These are phyloP conservation scores for Escovopsis sp. DNA, from an alignment of 2,329 filamentous ascomycete species.

Conservation along the genomic window DNA sequence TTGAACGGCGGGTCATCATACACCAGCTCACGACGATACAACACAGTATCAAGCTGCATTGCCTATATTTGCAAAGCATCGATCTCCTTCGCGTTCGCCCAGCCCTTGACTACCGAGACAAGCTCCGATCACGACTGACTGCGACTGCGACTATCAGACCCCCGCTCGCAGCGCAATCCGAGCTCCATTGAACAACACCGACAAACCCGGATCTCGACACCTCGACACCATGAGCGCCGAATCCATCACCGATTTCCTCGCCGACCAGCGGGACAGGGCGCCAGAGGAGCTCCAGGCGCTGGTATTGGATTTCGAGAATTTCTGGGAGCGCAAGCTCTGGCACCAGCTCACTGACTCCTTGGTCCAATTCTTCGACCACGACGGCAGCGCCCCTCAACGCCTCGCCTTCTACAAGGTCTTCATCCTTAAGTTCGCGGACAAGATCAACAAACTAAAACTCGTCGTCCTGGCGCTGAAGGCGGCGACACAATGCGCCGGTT, in stretches of 20 bases:
- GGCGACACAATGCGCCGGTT: slow-evolving; percentile 70
- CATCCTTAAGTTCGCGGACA: slow-evolving; percentile 90
- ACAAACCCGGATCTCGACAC: not conserved
- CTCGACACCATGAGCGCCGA: slow-evolving; percentile 58
- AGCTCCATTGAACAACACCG: not conserved
- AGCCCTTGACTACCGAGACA: not conserved
- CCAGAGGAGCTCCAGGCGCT: slow-evolving; percentile 77
- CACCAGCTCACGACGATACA: not conserved
- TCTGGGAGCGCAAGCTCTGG: slow-evolving; percentile 98
- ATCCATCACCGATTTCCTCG: slow-evolving; percentile 81
- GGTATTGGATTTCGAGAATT: slow-evolving; percentile 86
- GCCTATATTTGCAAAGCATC: not conserved
- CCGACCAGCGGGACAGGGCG: slow-evolving; percentile 75
- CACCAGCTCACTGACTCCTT: slow-evolving; percentile 91
- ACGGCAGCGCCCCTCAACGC: slow-evolving; percentile 69
- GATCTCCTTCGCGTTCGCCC: not conserved
- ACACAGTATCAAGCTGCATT: not conserved
- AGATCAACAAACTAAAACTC: slow-evolving; percentile 97
- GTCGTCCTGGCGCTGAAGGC: slow-evolving; percentile 82
- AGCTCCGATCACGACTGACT: not conserved
- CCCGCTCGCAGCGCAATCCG: not conserved
- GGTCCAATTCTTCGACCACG: slow-evolving; percentile 72
- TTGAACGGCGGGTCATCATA: not conserved
- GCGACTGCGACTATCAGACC: not conserved
- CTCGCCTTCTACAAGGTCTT: slow-evolving; percentile 88